A percentile compares a stretch with the other conserved stretches of the same genome.
Evolutionary conservation across 192 early-diverging fungal genomes (phyloP).

Genomic region (Coemansia sp.): DNA sequence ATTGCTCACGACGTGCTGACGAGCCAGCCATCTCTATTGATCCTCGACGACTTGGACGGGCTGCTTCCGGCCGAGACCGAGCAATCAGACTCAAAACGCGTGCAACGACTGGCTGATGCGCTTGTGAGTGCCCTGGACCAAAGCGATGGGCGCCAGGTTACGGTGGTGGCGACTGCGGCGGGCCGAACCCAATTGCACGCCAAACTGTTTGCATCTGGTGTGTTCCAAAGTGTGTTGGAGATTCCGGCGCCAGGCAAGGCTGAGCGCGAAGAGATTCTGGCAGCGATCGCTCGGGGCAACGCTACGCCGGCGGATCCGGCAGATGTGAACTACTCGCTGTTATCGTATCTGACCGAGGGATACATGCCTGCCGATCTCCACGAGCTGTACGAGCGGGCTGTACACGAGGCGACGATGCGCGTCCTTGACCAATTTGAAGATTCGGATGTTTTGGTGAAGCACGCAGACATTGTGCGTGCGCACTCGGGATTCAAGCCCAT

Average conservation of each 20-base stretch:
- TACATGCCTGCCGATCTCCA: constrained; percentile 81
- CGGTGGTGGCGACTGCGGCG: constrained; percentile 43
- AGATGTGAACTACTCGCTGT: constrained; percentile 66
- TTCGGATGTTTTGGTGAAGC: constrained; percentile 47
- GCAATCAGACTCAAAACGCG: constrained; percentile 22
- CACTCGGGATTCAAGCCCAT: constrained; percentile 76
- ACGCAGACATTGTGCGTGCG: constrained; percentile 72
- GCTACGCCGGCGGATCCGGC: constrained; percentile 54
- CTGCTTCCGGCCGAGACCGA: constrained; percentile 45
- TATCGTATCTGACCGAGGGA: constrained; percentile 83
- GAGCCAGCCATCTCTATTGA: constrained; percentile 32
- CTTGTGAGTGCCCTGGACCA: constrained; percentile 6
- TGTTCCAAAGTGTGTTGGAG: constrained; percentile 26
- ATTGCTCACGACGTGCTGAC: constrained; percentile 10
- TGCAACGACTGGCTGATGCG: constrained; percentile 20
- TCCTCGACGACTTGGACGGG: constrained; percentile 51
- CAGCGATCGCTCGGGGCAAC: constrained; percentile 62
- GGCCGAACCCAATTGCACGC: constrained; percentile 31
- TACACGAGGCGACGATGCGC: constrained; percentile 77
- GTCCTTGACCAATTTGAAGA: constrained; percentile 48
- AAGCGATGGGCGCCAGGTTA: constrained; percentile 7
- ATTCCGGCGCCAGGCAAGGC: constrained; percentile 30
- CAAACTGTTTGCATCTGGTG: constrained; percentile 17
- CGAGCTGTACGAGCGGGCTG: constrained; percentile 72
- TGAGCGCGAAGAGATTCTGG: constrained; percentile 64